Evolutionary conservation across 371 early-diverging fungal species (phyloP).

Genomic region (Actinomucor elegans): DNA sequence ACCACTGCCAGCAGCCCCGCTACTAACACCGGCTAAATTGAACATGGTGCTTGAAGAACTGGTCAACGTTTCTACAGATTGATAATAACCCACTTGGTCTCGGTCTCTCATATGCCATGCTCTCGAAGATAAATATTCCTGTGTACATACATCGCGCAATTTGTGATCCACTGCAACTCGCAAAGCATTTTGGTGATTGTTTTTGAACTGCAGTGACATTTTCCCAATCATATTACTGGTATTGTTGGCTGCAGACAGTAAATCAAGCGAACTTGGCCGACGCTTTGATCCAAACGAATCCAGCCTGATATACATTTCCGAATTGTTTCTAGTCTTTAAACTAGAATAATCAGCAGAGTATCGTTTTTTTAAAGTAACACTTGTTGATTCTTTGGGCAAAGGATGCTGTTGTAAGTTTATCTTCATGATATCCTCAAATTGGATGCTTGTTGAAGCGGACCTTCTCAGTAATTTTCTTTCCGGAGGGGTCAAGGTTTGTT

Average conservation of each 20-base stretch:
- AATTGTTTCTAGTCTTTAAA: conserved; percentile 29
- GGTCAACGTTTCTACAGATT: neutral
- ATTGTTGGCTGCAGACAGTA: conserved; percentile 20
- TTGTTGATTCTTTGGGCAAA: neutral
- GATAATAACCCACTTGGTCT: conserved; percentile 1
- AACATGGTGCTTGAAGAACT: neutral
- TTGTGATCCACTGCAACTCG: conserved; percentile 43
- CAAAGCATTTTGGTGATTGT: conserved; percentile 40
- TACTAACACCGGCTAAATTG: neutral
- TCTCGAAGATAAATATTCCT: conserved; percentile 44
- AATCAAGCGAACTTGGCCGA: conserved; percentile 39
- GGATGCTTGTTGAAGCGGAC: conserved; percentile 15
- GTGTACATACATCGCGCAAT: conserved; percentile 47
- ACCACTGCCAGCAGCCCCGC: no score
- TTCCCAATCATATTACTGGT: conserved; percentile 37
- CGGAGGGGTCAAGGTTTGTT: neutral
- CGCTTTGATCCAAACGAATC: conserved; percentile 10
- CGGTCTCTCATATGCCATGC: conserved; percentile 39
- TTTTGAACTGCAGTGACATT: conserved; percentile 39
- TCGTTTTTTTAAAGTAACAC: conserved; percentile 23
- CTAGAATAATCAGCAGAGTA: conserved; percentile 33
- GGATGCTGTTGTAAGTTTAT: neutral
- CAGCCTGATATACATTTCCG: conserved; percentile 31
- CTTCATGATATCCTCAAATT: conserved; percentile 8
- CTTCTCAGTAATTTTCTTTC: neutral